Base-by-base conservation (phyloP, 495 filamentous ascomycete species). In the Aspergillus coremiiformis region DNA sequence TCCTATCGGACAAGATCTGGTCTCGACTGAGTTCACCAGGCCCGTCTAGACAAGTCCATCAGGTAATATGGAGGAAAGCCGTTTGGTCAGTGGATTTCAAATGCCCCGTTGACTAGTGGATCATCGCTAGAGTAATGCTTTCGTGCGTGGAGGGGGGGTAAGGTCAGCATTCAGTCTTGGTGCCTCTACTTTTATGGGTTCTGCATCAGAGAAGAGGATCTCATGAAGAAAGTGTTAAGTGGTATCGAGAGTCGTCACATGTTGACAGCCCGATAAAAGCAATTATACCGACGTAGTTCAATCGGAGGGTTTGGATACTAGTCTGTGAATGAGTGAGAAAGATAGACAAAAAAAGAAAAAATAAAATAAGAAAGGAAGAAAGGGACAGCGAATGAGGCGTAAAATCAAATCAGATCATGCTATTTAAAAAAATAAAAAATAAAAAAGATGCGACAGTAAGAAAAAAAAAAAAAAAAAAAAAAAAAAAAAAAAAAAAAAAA, bases 71-170 rank as follows among this genome's bases (percentile, higher is more conserved):
- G 54, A 56, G 54, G 47, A 44, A 43, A 52, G 49, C 54, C 54
- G 54, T 56, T 56, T 56, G 54, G 54, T 46, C 47, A 35, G 44
- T 41, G 54, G 47, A 43, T 47, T 48, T 44, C 39, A 35, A 56
- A 56, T 52, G 44, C 54, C 48, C 54, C 39, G 29, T 48, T 49
- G 33, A 49, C 37, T 52, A 49, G 35, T 52, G 35, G 54, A 48
- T 44, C 27, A 47, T 45, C 39, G 30, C 29, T 20, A 32, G 35
- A 44, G 24, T 24, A 5, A 32, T 48, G 43, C 47, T 48, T 39
- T 49, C 49, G 29, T 56, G 48, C 54, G 30, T 44, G 44, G 11
- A 47, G 33, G 47, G 11, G 47, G 33, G 47, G 33, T 41, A 41
- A 20, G n/a, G 32, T 21, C 37, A 41, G 17, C 17, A 35, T 35